Percentiles rank a stretch among this genome's conserved stretches.
These are phyloP conservation scores for Phytophthora syringae DNA, from an alignment of 352 stramenopile genomes.

Conservation along the genomic window DNA sequence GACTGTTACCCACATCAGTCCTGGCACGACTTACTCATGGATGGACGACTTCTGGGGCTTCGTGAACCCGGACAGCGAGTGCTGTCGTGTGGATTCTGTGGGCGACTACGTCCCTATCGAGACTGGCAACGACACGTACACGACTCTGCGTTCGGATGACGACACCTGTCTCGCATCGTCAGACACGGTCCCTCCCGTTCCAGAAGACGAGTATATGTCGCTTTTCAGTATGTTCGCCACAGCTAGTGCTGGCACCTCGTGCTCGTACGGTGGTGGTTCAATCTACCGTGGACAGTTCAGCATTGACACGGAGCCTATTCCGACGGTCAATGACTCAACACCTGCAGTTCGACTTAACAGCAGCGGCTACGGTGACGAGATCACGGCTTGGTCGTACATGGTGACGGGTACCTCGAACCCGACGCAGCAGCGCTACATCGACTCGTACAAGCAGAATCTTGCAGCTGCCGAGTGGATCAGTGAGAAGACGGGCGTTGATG, in stretches of 20 bases:
- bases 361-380: conserved; percentile 49
- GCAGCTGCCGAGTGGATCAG: conserved; percentile 60
- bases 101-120: conserved; percentile 56
- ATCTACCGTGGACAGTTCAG: conserved; percentile 73
- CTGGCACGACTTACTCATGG: conserved; percentile 69
- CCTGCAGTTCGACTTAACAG: conserved; percentile 56
- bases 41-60: conserved; percentile 78
- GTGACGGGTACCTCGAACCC: conserved; percentile 59
- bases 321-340: conserved; percentile 50
- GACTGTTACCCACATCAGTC: conserved; percentile 56
- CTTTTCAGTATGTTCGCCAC: conserved; percentile 80
- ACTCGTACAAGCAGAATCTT: conserved; percentile 66
- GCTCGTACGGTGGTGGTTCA: conserved; percentile 72
- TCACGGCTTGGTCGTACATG: conserved; percentile 78
- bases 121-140: conserved; percentile 56
- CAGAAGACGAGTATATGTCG: conserved; percentile 63
- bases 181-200: conserved; percentile 49
- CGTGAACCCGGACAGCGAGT: conserved; percentile 63
- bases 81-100: conserved; percentile 57
- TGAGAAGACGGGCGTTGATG: conserved; percentile 59
- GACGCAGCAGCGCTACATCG: conserved; percentile 63
- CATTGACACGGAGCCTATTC: conserved; percentile 60
- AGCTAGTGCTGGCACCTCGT: conserved; percentile 62
- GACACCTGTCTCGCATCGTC: conserved; percentile 48
- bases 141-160: conserved; percentile 34